Conservation (phyloP, 2,329 filamentous ascomycete genomes). For the Sporothrix luriei region DNA sequence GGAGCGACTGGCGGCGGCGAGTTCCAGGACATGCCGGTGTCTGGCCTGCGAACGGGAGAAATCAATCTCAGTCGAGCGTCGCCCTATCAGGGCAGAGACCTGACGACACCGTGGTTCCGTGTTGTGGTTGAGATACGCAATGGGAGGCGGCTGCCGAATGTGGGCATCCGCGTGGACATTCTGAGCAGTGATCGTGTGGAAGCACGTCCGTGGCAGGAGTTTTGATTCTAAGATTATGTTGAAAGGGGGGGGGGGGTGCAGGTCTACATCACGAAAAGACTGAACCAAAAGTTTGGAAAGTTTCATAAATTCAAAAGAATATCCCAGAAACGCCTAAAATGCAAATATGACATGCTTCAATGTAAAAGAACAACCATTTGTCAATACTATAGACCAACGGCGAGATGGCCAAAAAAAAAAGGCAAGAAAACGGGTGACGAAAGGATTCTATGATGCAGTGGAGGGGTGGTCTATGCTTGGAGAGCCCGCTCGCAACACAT, state of each 20-base stretch:
- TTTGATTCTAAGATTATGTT: background rate
- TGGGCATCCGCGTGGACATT: constrained; percentile 57
- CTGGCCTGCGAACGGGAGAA: constrained; percentile 40
- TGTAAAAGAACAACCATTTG: background rate
- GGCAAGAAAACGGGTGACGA: background rate
- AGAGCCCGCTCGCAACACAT: background rate
- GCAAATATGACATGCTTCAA: background rate
- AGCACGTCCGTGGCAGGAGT: constrained; percentile 49
- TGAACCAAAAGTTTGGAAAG: background rate
- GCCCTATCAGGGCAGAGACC: constrained; percentile 19
- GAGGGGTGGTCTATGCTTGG: background rate
- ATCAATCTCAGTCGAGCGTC: constrained; percentile 27
- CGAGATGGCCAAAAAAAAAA: background rate
- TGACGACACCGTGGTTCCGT: constrained; percentile 64
- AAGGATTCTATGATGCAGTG: background rate
- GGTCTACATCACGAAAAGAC: no score
- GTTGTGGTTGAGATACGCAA: constrained; percentile 75
- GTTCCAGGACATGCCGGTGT: constrained; percentile 67
- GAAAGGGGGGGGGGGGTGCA: no score
- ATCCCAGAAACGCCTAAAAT: constrained; percentile 5
- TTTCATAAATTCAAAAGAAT: background rate
- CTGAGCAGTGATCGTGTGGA: constrained; percentile 54
- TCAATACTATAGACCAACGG: constrained; percentile 5
- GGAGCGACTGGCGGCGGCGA: constrained; percentile 70
- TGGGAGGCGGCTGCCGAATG: constrained; percentile 49